These are phyloP conservation scores for Orbilia brochopaga DNA, from an alignment of 2,329 filamentous ascomycete genomes.

Conservation along the genomic window DNA sequence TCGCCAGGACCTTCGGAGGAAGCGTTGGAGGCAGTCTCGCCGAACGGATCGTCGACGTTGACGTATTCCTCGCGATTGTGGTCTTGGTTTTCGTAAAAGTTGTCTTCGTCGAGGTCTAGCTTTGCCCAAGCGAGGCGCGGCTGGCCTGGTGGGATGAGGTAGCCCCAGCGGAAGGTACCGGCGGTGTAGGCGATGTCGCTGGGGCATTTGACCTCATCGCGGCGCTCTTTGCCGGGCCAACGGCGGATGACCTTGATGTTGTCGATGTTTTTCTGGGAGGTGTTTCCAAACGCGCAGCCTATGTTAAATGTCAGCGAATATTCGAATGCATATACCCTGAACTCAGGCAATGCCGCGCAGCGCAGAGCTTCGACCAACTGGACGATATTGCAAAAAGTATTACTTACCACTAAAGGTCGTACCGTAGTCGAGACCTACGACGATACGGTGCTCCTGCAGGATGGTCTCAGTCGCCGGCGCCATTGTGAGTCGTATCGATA, in stretches of 20 bases:
- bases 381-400: background rate
- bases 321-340: too few relatives aligned
- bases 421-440: constrained; percentile 47
- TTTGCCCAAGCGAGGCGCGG: constrained; percentile 42
- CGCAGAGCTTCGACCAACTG: background rate
- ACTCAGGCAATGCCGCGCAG: background rate
- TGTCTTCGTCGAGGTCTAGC: constrained; percentile 47
- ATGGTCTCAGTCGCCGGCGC: constrained; percentile 25
- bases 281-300: constrained; percentile 41
- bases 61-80: constrained; percentile 35
- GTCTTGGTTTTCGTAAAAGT: constrained; percentile 45
- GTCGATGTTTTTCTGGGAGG: constrained; percentile 47
- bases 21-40: constrained; percentile 8
- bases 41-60: constrained; percentile 31
- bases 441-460: constrained; percentile 44
- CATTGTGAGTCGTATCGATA: constrained; percentile 14
- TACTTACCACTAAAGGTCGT: constrained; percentile 47
- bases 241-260: constrained; percentile 42
- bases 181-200: constrained; percentile 45
- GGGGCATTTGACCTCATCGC: constrained; percentile 45
- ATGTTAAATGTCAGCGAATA: too few relatives aligned
- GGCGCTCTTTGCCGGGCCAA: constrained; percentile 46
- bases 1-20: constrained; percentile 4
- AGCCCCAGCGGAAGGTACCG: constrained; percentile 41
- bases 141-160: constrained; percentile 27